Percentiles rank a stretch among this genome's conserved stretches.
phyloP scores from a whole-genome alignment of 106 monocot genomes.

The Iris macrosiphon region DNA sequence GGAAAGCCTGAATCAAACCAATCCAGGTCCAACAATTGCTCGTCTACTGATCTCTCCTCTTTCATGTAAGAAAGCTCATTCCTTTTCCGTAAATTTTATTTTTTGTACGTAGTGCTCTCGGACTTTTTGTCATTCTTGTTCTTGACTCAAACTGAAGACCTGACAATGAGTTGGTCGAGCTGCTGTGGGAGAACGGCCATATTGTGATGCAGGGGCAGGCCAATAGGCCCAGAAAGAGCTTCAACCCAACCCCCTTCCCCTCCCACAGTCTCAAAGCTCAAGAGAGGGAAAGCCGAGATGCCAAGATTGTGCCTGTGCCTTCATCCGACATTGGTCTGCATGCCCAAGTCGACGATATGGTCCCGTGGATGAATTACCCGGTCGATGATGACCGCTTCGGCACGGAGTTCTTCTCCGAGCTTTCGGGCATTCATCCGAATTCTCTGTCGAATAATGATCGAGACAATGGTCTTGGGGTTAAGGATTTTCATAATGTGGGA shows the following conservation, averaged over 20 bases:
- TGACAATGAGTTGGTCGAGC: constrained; percentile 42
- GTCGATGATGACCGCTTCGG: constrained; percentile 43
- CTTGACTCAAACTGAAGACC: constrained; percentile 17
- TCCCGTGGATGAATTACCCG: constrained; percentile 64
- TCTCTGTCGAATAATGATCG: constrained; percentile 5
- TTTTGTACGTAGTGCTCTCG: neutral
- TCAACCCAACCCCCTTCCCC: constrained; percentile 5
- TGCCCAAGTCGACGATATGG: constrained; percentile 30
- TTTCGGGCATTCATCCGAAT: constrained; percentile 14
- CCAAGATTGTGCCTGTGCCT: neutral
- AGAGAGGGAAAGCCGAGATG: constrained; percentile 20
- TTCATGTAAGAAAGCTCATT: constrained; percentile 24
- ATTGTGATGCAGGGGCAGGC: constrained; percentile 48
- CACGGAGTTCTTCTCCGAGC: constrained; percentile 53
- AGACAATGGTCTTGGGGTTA: neutral
- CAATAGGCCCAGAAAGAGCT: constrained; percentile 20
- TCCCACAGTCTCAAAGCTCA: constrained; percentile 12
- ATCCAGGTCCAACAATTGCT: too few species aligned
- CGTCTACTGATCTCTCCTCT: constrained; percentile 16
- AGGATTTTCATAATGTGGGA: neutral
- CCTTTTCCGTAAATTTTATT: too few species aligned
- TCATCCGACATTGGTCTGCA: neutral
- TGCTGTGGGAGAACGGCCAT: constrained; percentile 63
- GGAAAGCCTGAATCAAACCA: constrained; percentile 7
- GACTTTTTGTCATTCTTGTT: neutral